Evolutionary conservation across 2,329 filamentous ascomycete genomes (phyloP).

Genomic region (Colletotrichum nymphaeae): DNA sequence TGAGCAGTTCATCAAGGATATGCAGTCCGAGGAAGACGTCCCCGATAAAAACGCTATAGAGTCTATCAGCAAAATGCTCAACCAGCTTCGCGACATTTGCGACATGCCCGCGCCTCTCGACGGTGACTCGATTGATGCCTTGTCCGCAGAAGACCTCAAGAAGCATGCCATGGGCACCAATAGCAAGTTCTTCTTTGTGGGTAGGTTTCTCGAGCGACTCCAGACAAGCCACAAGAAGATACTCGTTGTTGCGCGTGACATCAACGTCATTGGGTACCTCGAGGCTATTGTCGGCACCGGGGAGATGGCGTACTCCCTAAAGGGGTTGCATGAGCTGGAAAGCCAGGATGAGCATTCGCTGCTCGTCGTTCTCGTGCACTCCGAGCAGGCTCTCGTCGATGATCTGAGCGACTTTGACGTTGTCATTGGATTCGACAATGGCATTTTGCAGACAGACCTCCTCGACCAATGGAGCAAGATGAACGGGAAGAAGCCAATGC

Average conservation of each 20-base stretch:
- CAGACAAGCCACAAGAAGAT: slow-evolving; percentile 57
- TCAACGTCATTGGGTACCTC: slow-evolving; percentile 63
- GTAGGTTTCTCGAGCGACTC: slow-evolving; percentile 62
- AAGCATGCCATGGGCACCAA: slow-evolving; percentile 68
- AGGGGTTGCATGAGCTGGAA: slow-evolving; percentile 47
- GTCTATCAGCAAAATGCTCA: slow-evolving; percentile 63
- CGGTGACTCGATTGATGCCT: slow-evolving; percentile 51
- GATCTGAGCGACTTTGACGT: slow-evolving; percentile 58
- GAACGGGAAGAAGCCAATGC: slow-evolving; percentile 50
- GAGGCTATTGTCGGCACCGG: slow-evolving; percentile 58
- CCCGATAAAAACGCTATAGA: slow-evolving; percentile 48
- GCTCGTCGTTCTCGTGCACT: slow-evolving; percentile 55
- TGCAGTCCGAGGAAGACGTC: slow-evolving; percentile 18
- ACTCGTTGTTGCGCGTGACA: slow-evolving; percentile 64
- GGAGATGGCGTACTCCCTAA: slow-evolving; percentile 48
- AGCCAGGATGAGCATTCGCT: slow-evolving; percentile 43
- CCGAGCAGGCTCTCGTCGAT: slow-evolving; percentile 49
- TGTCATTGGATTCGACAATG: slow-evolving; percentile 66
- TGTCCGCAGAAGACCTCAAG: slow-evolving; percentile 55
- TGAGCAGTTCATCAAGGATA: slow-evolving; percentile 53
- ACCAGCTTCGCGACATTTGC: slow-evolving; percentile 63
- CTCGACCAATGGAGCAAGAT: slow-evolving; percentile 27
- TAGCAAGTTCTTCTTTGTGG: slow-evolving; percentile 70
- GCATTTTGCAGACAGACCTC: slow-evolving; percentile 52
- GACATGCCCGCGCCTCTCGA: slow-evolving; percentile 66